Conservation (phyloP, 179 eudicot species). For the Pouteria campechiana region DNA sequence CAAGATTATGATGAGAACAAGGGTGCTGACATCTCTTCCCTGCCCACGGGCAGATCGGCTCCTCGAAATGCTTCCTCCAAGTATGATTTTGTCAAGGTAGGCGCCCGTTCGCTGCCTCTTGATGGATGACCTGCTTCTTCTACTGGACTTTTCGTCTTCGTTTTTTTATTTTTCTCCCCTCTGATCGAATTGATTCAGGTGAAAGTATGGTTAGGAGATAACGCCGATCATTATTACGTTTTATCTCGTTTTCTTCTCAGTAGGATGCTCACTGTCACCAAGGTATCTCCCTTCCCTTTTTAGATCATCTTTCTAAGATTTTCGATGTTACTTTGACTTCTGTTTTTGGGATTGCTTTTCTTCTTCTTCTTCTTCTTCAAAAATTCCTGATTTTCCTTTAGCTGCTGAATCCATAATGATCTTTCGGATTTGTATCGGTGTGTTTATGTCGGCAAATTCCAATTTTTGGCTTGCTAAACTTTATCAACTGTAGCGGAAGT, state of each 20-base stretch:
- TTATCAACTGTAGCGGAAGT: no score
- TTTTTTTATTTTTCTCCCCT: background rate
- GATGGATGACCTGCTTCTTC: background rate
- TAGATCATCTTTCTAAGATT: no score
- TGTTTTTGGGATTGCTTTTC: no score
- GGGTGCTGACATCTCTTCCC: background rate
- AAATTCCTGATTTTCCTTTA: no score
- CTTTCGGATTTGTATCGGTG: no score
- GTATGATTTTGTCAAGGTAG: constrained; percentile 99
- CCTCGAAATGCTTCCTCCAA: constrained; percentile 86
- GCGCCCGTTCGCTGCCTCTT: background rate
- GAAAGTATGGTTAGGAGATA: constrained; percentile 96
- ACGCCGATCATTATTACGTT: constrained; percentile 97
- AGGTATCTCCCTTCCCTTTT: constrained; percentile 25
- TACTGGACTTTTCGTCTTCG: background rate
- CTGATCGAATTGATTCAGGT: constrained; percentile 30
- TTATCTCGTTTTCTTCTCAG: constrained; percentile 90
- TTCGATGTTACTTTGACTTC: no score
- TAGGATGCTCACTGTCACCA: constrained; percentile 94
- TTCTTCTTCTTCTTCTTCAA: no score
- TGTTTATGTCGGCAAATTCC: no score
- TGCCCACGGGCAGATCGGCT: constrained; percentile 26
- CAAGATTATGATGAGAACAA: background rate
- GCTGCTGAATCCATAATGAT: no score
- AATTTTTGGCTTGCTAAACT: no score